Conservation (phyloP, 2,329 filamentous ascomycete species). For the Trichoderma sp. region DNA sequence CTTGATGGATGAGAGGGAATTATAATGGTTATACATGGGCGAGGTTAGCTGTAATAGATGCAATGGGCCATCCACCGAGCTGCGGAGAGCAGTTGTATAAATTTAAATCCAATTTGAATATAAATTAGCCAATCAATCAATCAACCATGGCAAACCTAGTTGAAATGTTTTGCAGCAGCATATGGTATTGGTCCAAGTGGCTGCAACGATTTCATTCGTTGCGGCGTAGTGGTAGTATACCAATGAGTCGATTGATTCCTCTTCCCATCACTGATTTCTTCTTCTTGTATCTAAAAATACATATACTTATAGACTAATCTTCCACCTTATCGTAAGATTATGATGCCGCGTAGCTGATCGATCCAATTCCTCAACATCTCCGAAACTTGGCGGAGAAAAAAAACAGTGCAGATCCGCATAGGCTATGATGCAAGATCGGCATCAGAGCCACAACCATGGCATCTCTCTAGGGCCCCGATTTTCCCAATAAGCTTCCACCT, state of each 20-base stretch:
- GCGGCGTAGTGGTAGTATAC: neutral
- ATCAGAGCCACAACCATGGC: neutral
- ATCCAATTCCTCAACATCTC: neutral
- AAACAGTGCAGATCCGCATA: neutral
- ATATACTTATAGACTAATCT: neutral
- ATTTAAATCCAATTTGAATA: neutral
- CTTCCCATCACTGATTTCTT: neutral
- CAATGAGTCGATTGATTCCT: neutral
- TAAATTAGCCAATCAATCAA: neutral
- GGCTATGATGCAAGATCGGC: conserved; percentile 19
- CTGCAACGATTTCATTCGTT: neutral
- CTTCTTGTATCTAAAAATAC: neutral
- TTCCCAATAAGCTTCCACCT: conserved; percentile 5
- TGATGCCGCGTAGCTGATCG: neutral
- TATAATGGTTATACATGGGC: neutral
- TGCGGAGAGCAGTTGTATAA: neutral
- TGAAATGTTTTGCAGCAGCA: neutral
- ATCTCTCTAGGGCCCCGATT: neutral
- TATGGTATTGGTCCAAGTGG: neutral
- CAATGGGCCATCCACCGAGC: neutral
- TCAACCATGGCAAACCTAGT: neutral
- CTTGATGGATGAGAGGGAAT: neutral
- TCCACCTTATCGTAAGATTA: neutral
- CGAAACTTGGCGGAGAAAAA: neutral
- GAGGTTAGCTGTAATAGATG: neutral